A percentile compares a stretch with the other conserved stretches of the same genome.
phyloP scores from a whole-genome alignment of 1,284 basidiomycete genomes.

The Malassezia dermatis region DNA sequence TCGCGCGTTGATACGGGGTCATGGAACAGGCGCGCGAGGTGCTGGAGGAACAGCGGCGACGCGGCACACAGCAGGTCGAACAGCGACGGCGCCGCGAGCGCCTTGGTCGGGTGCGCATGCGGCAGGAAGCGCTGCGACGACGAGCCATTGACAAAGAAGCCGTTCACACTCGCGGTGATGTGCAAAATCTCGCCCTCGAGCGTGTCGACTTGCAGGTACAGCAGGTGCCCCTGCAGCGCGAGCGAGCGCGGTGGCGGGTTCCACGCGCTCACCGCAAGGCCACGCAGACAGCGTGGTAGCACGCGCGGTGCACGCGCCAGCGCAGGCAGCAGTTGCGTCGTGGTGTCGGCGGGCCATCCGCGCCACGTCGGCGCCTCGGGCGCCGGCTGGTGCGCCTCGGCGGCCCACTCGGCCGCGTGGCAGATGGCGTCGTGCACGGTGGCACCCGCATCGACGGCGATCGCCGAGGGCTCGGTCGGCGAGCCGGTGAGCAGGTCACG shows the following conservation, averaged over 20 bases:
- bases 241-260: slow-evolving; percentile 55
- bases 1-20: slow-evolving; percentile 44
- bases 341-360: slow-evolving; percentile 44
- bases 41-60: slow-evolving; percentile 42
- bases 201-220: slow-evolving; percentile 54
- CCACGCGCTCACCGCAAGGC: slow-evolving; percentile 55
- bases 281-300: slow-evolving; percentile 49
- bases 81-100: slow-evolving; percentile 50
- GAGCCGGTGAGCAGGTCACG: slow-evolving; percentile 52
- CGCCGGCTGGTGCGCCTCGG: slow-evolving; percentile 18
- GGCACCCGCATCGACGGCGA: slow-evolving; percentile 50
- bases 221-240: slow-evolving; percentile 53
- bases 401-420: slow-evolving; percentile 45
- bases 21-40: slow-evolving; percentile 46
- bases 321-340: slow-evolving; percentile 47
- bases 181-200: slow-evolving; percentile 55
- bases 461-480: slow-evolving; percentile 48
- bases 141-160: slow-evolving; percentile 54
- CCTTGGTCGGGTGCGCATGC: slow-evolving; percentile 26
- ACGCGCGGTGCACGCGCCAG: slow-evolving; percentile 29
- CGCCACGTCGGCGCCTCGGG: slow-evolving; percentile 47
- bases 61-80: slow-evolving; percentile 53
- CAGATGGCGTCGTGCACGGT: slow-evolving; percentile 52
- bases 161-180: slow-evolving; percentile 52
- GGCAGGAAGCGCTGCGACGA: slow-evolving; percentile 41